A percentile compares a stretch with the other conserved stretches of the same genome.
These are phyloP conservation scores for Niebla homalea DNA, from an alignment of 495 filamentous ascomycete genomes.

Conservation along the genomic window DNA sequence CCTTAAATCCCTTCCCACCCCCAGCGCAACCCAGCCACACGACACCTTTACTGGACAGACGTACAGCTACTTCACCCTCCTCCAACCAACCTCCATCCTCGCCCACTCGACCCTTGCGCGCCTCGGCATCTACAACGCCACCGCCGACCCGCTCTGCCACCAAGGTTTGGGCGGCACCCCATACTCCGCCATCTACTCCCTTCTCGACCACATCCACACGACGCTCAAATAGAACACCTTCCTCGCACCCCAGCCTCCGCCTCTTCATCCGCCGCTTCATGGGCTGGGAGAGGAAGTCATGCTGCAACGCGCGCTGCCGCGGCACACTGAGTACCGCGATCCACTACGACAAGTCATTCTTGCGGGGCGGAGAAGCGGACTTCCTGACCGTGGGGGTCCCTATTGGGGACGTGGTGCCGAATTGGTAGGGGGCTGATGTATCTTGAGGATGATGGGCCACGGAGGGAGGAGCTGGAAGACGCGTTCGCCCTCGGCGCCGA, in stretches of 20 bases:
- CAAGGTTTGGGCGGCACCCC: slow-evolving; percentile 39
- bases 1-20: too few species aligned
- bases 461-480: slow-evolving; percentile 14
- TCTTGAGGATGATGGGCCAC: slow-evolving; percentile 15
- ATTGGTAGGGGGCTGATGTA: slow-evolving; percentile 37
- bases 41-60: too few species aligned
- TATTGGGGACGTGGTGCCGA: slow-evolving; percentile 30
- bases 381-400: slow-evolving; percentile 38
- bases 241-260: slow-evolving; percentile 30
- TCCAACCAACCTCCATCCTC: slow-evolving; percentile 31
- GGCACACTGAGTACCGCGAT: slow-evolving; percentile 36
- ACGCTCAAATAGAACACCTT: background rate
- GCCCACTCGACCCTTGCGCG: slow-evolving; percentile 27
- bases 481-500: slow-evolving; percentile 12
- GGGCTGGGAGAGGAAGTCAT: slow-evolving; percentile 40
- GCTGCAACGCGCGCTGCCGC: slow-evolving; percentile 29
- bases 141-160: slow-evolving; percentile 31
- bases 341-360: slow-evolving; percentile 40
- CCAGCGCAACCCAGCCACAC: too few species aligned
- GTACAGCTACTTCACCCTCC: background rate
- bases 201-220: background rate
- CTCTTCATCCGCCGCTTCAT: slow-evolving; percentile 38
- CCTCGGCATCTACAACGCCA: slow-evolving; percentile 35
- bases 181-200: background rate
- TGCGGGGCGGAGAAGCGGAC: slow-evolving; percentile 31